Evolutionary conservation across 192 early-diverging fungal species (phyloP).

Genomic region (Linnemannia schmuckeri): DNA sequence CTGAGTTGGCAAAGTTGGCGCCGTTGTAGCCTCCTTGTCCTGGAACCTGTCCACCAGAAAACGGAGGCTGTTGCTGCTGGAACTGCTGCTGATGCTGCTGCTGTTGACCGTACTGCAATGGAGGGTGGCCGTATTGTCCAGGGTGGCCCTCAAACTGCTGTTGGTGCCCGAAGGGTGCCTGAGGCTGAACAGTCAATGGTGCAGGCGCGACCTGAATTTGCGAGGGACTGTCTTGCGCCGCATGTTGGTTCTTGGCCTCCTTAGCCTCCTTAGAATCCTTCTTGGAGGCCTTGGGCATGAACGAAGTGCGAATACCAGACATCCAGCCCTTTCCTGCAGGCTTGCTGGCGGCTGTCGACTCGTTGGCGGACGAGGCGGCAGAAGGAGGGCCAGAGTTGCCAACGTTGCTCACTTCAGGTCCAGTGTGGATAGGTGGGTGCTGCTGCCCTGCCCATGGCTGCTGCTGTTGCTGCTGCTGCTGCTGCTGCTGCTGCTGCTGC

Average conservation of each 20-base stretch:
- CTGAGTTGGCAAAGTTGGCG: too few species aligned
- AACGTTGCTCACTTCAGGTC: conserved; percentile 9
- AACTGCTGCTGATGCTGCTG: not conserved
- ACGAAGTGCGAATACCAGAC: conserved; percentile 26
- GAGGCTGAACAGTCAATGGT: not conserved
- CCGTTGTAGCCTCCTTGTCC: too few species aligned
- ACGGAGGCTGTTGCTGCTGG: not conserved
- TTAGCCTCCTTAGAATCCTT: conserved; percentile 31
- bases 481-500: conserved; percentile 16
- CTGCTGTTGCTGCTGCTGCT: conserved; percentile 23
- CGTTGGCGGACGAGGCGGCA: conserved; percentile 17
- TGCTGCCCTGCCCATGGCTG: conserved; percentile 20
- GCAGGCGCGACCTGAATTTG: not conserved
- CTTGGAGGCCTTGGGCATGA: conserved; percentile 26
- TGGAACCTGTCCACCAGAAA: not conserved
- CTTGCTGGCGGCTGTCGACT: conserved; percentile 23
- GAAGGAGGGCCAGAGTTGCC: conserved; percentile 15
- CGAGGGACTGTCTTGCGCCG: not conserved
- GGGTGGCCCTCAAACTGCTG: conserved; percentile 18
- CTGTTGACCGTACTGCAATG: conserved; percentile 2
- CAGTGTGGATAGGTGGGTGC: conserved; percentile 24
- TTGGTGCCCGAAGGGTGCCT: not conserved
- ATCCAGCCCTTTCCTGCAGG: conserved; percentile 34
- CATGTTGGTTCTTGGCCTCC: conserved; percentile 13
- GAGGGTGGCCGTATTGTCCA: conserved; percentile 12